A percentile compares a stretch with the other conserved stretches of the same genome.
phyloP scores from a whole-genome alignment of 2,329 filamentous ascomycete species.

The Talaromyces sp. region DNA sequence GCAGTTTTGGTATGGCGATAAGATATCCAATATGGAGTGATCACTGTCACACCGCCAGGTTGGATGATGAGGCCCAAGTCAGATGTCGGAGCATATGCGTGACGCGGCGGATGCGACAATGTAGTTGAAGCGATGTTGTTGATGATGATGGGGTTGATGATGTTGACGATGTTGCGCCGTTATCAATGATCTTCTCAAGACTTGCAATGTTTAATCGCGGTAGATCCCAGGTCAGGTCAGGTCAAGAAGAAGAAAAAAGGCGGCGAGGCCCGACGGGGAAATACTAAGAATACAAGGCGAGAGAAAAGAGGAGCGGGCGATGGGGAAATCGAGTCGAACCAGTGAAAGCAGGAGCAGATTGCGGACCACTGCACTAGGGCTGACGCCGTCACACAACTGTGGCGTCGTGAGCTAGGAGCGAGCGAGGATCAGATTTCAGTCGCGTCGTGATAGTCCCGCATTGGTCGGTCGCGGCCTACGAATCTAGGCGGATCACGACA shows the following conservation, averaged over 20 bases:
- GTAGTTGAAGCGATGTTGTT: neutral
- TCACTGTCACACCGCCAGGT: neutral
- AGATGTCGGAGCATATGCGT: constrained; percentile 4
- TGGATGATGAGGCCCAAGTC: constrained; percentile 1
- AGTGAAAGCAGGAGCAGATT: neutral
- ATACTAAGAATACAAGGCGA: constrained; percentile 17
- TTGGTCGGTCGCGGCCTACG: constrained; percentile 13
- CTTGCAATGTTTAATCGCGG: neutral
- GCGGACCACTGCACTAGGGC: constrained; percentile 5
- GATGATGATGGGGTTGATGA: neutral
- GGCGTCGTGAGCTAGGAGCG: constrained; percentile 15
- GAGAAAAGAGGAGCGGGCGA: constrained; percentile 13
- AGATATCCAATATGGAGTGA: neutral
- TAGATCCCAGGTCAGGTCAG: neutral
- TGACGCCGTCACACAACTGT: constrained; percentile 15
- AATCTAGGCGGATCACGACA: constrained; percentile 5
- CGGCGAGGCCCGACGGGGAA: constrained; percentile 20
- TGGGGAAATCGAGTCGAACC: neutral
- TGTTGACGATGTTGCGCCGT: neutral
- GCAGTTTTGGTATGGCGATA: neutral
- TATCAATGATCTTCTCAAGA: neutral
- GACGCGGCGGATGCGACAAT: neutral
- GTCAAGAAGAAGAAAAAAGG: constrained; percentile 15
- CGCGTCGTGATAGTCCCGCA: constrained; percentile 18
- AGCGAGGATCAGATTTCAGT: constrained; percentile 11